Evolutionary conservation across 768 basidiomycete species (phyloP), one percentile per base, ranked within the genome.

Genomic region (Boletellus sp.): DNA sequence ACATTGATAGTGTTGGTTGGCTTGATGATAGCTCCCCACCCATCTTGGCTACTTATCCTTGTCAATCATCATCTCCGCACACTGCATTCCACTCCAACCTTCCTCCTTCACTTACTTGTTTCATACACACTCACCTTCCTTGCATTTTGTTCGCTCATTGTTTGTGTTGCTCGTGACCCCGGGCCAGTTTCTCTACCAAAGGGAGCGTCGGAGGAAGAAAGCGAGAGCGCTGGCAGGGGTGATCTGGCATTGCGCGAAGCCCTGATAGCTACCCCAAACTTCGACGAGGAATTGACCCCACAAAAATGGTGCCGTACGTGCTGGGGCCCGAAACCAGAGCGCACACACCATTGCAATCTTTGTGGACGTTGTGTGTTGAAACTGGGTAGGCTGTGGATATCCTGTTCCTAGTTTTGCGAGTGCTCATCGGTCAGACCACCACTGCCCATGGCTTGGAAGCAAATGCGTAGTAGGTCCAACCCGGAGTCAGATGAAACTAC

Each of bases 301-400:
- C 79, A 77, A 19, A 81, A 73, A 54, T 91, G 87, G 86, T 91
- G 89, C 64, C 77, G 81, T 46, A 83, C 82, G 52, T 93, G 90
- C 62, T 86, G 81, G 81, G 80, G 74, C 38, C 83, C 86, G 0
- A 90, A 87, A 68, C 87, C 89, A 5, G 88, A 90, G 57, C 75
- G 90, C 42, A 69, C 87, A 2, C 90, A 92, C 60, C 90, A 93
- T 60, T 93, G 88, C 60, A 77, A 74, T 13, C 63, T 77, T 28
- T 93, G 90, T 63, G 80, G 81, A 33, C 77, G 87, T 33, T 92
- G 90, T 62, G 84, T 91, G 11, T 69, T 92, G 34, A 92, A 90
- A 70, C 85, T 90, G 86, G 90, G 89, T 89, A 45, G 48, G 83
- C 8, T 68, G 17, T 23, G 45, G 23, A 28, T 38, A 16, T 8